These are phyloP conservation scores for Penicillium diatomitis DNA, from an alignment of 495 filamentous ascomycete species.

Conservation along the genomic window DNA sequence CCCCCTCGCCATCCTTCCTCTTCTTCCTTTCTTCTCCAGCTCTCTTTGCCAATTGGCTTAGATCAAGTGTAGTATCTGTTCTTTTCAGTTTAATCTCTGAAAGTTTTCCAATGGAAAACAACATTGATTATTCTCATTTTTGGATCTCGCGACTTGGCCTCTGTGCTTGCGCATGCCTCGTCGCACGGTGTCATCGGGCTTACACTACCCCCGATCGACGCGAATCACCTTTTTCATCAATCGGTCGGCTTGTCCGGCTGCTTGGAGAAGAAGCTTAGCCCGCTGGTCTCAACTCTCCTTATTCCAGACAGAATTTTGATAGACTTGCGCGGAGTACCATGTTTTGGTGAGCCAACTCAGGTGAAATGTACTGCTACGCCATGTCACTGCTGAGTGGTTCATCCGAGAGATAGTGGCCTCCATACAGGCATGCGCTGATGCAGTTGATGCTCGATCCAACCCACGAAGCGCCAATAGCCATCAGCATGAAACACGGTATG, in stretches of 20 bases:
- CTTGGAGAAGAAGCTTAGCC: constrained; percentile 54
- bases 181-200: constrained; percentile 77
- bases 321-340: too few relatives aligned
- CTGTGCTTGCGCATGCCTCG: constrained; percentile 75
- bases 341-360: too few relatives aligned
- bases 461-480: too few relatives aligned
- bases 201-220: constrained; percentile 81
- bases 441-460: too few relatives aligned
- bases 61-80: constrained; percentile 99
- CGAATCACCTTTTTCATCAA: constrained; percentile 62
- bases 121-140: constrained; percentile 85
- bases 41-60: constrained; percentile 56
- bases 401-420: too few relatives aligned
- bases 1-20: constrained; percentile 18
- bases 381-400: too few relatives aligned
- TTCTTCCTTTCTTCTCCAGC: constrained; percentile 44
- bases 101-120: constrained; percentile 59
- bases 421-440: too few relatives aligned
- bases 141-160: constrained; percentile 45
- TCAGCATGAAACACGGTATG: too few relatives aligned
- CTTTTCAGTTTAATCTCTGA: constrained; percentile 94
- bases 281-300: too few relatives aligned
- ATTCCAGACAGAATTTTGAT: too few relatives aligned
- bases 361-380: too few relatives aligned
- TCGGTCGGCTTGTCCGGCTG: constrained; percentile 46